Percentiles rank a stretch among this genome's conserved stretches.
Conservation (phyloP, 2,329 filamentous ascomycete species). For the Drechslerella coelobrocha region DNA sequence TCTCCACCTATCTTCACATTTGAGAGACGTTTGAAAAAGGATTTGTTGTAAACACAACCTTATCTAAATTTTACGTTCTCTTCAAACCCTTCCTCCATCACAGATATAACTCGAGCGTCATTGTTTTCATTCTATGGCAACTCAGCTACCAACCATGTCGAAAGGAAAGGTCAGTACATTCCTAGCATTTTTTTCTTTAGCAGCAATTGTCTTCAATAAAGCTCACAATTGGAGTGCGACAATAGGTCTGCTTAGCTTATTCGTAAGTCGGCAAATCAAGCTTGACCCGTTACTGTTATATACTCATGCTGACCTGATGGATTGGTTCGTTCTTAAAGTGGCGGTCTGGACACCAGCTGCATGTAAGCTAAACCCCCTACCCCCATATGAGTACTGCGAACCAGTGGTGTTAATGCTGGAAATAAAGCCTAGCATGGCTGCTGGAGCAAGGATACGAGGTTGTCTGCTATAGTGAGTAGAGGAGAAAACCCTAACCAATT, state of each 20-base stretch:
- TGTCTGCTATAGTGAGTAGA: slow-evolving; percentile 65
- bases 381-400: slow-evolving; percentile 50
- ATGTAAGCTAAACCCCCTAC: slow-evolving; percentile 58
- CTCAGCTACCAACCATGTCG: slow-evolving; percentile 35
- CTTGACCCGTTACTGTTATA: not conserved
- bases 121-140: slow-evolving; percentile 21
- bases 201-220: not conserved
- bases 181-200: slow-evolving; percentile 1
- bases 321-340: slow-evolving; percentile 53
- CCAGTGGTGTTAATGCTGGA: slow-evolving; percentile 6
- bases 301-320: slow-evolving; percentile 30
- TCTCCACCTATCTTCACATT: not conserved
- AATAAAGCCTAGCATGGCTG: slow-evolving; percentile 55
- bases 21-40: not conserved
- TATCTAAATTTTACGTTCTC: not conserved
- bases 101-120: not conserved
- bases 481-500: not conserved
- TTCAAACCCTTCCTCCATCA: not conserved
- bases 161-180: slow-evolving; percentile 43
- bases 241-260: slow-evolving; percentile 60
- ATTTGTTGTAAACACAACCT: not conserved
- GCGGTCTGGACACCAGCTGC: slow-evolving; percentile 61
- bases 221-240: slow-evolving; percentile 5
- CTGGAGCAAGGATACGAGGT: slow-evolving; percentile 67
- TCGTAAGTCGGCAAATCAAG: slow-evolving; percentile 52